Evolutionary conservation across 768 basidiomycete species (phyloP), one percentile per base, ranked within the genome.

Genomic region (Boletellus sp.): DNA sequence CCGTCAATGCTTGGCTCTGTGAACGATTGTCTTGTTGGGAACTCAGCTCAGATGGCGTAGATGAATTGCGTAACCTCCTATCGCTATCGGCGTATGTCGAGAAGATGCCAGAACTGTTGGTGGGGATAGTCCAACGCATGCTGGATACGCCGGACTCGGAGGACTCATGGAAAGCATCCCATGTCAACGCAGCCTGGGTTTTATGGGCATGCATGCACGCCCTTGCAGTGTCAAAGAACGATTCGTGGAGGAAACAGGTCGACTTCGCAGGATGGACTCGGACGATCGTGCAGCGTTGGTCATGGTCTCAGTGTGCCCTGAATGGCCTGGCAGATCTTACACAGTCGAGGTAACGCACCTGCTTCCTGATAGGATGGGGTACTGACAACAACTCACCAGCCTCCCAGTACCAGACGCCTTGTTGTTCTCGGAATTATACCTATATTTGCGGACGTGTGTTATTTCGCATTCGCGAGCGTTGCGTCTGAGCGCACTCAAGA

Each of bases 391-490:
- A 39, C 35, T 13, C 38, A 24, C 12, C 48, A 65, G 65, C n/a
- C 50, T 57, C 13, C 28, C 61, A 28, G 53, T 59, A 17, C 55
- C 54, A 9, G 57, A 63, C 26, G 23, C 34, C 7, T 51, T 76
- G 22, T 59, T 74, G 1, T 72, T 85, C 15, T 69, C 74, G 10
- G 72, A 74, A 17, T 60, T 84, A 4, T 89, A 87, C 54, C 64
- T 74, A 1, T 57, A 61, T 20, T 67, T 95, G 19, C 72, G 77
- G 23, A 59, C 67, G 0, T 72, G 81, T 17, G 65, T 96, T 1
- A 69, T 87, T 3, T 94, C 92, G 0, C 85, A 93, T 60, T 87
- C 86, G 8, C 80, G 80, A 2, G 49, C 70, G 1, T 71, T 89
- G 6, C 83, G 95, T 12, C 70, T 85, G 1, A 73, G 78, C 17